These are phyloP conservation scores for Plasmopara muralis DNA, from an alignment of 352 stramenopile genomes.

Conservation along the genomic window DNA sequence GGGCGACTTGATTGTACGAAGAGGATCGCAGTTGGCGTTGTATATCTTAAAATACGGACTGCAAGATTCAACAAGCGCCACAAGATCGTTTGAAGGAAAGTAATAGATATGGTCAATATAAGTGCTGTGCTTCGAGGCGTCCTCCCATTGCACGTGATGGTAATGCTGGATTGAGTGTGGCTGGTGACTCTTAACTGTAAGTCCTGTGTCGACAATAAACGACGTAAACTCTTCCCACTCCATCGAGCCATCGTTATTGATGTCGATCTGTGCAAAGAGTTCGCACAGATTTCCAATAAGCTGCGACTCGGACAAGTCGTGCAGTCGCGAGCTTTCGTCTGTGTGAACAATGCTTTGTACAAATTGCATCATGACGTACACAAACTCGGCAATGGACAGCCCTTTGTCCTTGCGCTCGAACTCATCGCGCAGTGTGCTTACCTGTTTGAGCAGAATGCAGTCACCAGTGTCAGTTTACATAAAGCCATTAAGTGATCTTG, in stretches of 20 bases:
- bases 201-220: constrained; percentile 86
- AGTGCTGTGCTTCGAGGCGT: constrained; percentile 81
- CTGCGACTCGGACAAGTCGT: constrained; percentile 59
- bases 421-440: constrained; percentile 73
- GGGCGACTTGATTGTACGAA: constrained; percentile 49
- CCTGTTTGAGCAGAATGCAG: constrained; percentile 15
- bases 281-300: constrained; percentile 83
- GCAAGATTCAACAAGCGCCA: constrained; percentile 73
- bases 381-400: constrained; percentile 78
- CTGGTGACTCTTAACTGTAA: constrained; percentile 75
- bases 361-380: constrained; percentile 83
- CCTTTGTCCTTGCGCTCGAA: constrained; percentile 80
- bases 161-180: constrained; percentile 86
- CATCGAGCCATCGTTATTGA: constrained; percentile 88
- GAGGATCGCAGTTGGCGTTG: constrained; percentile 68
- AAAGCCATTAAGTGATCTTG: not conserved
- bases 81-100: constrained; percentile 56
- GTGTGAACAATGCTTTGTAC: constrained; percentile 46
- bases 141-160: constrained; percentile 68
- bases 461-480: not conserved
- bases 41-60: constrained; percentile 78
- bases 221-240: constrained; percentile 90
- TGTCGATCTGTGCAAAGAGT: constrained; percentile 88
- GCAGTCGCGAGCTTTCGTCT: constrained; percentile 62
- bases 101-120: constrained; percentile 85